Conservation (phyloP, 345 rosid genomes). For the Theobroma cacao region DNA sequence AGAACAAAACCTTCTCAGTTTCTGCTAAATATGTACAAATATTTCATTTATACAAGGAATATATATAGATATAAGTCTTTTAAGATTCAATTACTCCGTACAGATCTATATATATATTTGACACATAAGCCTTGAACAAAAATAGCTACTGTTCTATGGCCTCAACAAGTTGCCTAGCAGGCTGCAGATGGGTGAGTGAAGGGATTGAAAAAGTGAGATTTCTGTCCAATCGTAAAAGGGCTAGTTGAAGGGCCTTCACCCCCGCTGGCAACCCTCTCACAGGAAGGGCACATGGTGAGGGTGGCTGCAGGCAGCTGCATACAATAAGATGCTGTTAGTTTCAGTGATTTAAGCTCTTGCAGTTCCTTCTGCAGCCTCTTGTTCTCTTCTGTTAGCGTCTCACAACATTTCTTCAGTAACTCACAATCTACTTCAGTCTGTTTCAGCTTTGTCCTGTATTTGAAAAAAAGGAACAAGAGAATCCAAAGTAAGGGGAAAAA, state of each 20-base stretch:
- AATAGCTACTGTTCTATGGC: neutral
- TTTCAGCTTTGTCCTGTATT: conserved; percentile 52
- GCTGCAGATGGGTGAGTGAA: conserved; percentile 16
- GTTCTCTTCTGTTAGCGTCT: conserved; percentile 59
- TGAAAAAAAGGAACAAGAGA: neutral
- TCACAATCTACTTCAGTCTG: conserved; percentile 66
- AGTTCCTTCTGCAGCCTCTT: conserved; percentile 52
- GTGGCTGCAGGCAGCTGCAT: conserved; percentile 33
- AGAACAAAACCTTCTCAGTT: neutral
- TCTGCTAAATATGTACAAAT: neutral
- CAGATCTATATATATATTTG: neutral
- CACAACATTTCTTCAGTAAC: conserved; percentile 55
- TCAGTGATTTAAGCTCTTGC: conserved; percentile 37
- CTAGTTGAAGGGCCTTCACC: neutral
- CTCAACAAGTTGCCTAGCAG: conserved; percentile 5
- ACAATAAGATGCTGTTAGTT: conserved; percentile 16
- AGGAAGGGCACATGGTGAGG: conserved; percentile 35
- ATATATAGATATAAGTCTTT: neutral
- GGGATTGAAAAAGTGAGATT: conserved; percentile 3
- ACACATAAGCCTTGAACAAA: neutral
- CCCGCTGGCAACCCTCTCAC: conserved; percentile 32
- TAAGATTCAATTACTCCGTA: neutral
- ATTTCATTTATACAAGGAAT: neutral
- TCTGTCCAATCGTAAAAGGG: neutral
- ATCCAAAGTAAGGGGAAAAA: neutral